A percentile compares a stretch with the other conserved stretches of the same genome.
Evolutionary conservation across 2,329 filamentous ascomycete species (phyloP).

Genomic region (Thielaviopsis euricoi): DNA sequence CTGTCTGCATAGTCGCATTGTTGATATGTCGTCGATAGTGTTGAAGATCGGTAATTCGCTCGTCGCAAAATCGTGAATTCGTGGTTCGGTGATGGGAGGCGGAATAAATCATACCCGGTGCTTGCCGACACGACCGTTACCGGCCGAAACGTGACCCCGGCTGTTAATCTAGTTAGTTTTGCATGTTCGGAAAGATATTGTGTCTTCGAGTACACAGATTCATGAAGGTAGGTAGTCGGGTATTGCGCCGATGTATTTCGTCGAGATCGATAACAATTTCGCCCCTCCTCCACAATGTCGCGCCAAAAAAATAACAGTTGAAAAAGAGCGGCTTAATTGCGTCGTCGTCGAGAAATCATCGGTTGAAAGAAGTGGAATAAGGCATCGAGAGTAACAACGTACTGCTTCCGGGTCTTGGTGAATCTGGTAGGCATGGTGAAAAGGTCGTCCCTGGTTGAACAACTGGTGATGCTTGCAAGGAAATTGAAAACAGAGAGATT

Average conservation of each 20-base stretch:
- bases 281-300: slow-evolving; percentile 5
- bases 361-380: slow-evolving; percentile 7
- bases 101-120: slow-evolving; percentile 39
- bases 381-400: slow-evolving; percentile 25
- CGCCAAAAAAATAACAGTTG: neutral
- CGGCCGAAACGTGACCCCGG: slow-evolving; percentile 95
- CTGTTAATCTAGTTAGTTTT: slow-evolving; percentile 29
- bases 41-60: neutral
- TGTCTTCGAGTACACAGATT: slow-evolving; percentile 1
- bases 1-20: neutral
- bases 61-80: neutral
- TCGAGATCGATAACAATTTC: slow-evolving; percentile 7
- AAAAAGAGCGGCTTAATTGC: slow-evolving; percentile 10
- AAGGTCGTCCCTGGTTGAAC: slow-evolving; percentile 16
- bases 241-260: neutral
- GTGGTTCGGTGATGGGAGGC: neutral
- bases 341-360: slow-evolving; percentile 9
- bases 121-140: slow-evolving; percentile 97
- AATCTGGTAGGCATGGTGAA: slow-evolving; percentile 58
- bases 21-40: neutral
- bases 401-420: slow-evolving; percentile 65
- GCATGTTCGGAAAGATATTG: slow-evolving; percentile 6
- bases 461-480: slow-evolving; percentile 11
- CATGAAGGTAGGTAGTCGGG: neutral
- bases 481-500: slow-evolving; percentile 11